These are phyloP conservation scores for Backusella liffmaniae DNA, from an alignment of 192 early-diverging fungal species.

Conservation along the genomic window DNA sequence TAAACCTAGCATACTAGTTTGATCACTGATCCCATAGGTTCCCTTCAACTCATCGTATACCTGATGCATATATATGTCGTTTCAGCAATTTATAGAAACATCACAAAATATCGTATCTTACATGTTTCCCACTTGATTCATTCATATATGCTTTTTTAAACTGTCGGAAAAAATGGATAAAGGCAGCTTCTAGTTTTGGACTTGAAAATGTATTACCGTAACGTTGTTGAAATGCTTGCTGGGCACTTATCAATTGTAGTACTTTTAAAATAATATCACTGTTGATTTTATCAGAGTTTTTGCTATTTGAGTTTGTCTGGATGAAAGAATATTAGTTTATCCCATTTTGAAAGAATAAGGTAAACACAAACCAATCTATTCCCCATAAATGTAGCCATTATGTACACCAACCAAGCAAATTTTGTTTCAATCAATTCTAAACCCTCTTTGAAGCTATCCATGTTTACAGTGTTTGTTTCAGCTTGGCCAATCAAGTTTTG, in stretches of 20 bases:
- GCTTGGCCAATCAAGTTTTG: conserved; percentile 31
- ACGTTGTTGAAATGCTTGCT: conserved; percentile 53
- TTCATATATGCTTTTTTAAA: conserved; percentile 83
- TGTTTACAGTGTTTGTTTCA: background rate
- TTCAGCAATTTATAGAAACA: background rate
- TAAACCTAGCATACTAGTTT: conserved; percentile 55
- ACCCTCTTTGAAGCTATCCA: conserved; percentile 42
- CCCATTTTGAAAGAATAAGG: background rate
- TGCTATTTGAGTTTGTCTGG: conserved; percentile 64
- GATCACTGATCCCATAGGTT: conserved; percentile 62
- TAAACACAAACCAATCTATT: conserved; percentile 54
- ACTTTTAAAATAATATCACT: conserved; percentile 66
- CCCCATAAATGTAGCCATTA: conserved; percentile 65
- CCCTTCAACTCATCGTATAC: conserved; percentile 64
- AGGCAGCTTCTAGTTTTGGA: conserved; percentile 70
- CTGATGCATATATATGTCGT: conserved; percentile 17
- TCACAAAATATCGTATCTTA: background rate
- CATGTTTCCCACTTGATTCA: conserved; percentile 48
- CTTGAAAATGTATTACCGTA: conserved; percentile 41
- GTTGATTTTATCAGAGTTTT: conserved; percentile 74
- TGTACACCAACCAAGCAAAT: conserved; percentile 81
- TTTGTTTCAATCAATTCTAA: conserved; percentile 56
- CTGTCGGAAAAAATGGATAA: conserved; percentile 68
- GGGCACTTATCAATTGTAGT: conserved; percentile 65
- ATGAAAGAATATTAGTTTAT: background rate